Evolutionary conservation across 805 yeast species (phyloP).

Genomic region (Teunomyces funiuensis): DNA sequence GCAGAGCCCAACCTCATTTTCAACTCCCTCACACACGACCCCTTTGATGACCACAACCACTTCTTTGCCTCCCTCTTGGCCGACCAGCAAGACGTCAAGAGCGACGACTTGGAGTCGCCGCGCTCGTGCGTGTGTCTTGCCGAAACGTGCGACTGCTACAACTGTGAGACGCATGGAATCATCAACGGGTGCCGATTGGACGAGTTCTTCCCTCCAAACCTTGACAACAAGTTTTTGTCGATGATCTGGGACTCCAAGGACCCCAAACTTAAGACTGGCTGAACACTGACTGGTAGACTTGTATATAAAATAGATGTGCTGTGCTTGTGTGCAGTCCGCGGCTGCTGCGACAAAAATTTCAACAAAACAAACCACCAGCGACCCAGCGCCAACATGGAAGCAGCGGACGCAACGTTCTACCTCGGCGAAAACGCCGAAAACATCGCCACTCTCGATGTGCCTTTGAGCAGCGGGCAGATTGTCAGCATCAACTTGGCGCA

Average conservation of each 20-base stretch:
- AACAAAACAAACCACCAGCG: slow-evolving; percentile 4
- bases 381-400: slow-evolving; percentile 8
- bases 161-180: slow-evolving; percentile 47
- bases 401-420: slow-evolving; percentile 30
- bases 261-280: background rate
- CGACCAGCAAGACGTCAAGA: slow-evolving; percentile 3
- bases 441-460: slow-evolving; percentile 55
- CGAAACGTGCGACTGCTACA: slow-evolving; percentile 35
- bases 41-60: background rate
- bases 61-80: slow-evolving; percentile 5
- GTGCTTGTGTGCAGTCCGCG: background rate
- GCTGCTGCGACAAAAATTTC: background rate
- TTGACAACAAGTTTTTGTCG: background rate
- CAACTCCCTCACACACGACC: no score
- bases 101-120: slow-evolving; percentile 7
- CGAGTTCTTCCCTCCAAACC: slow-evolving; percentile 25
- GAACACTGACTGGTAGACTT: background rate
- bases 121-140: slow-evolving; percentile 26
- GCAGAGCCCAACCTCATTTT: slow-evolving; percentile 2
- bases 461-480: slow-evolving; percentile 72
- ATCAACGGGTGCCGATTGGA: slow-evolving; percentile 42
- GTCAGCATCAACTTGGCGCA: slow-evolving; percentile 78
- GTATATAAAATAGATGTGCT: background rate
- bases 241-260: background rate
- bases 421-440: slow-evolving; percentile 32